Conservation (phyloP, 2,329 filamentous ascomycete species). For the Elsinoe fawcettii region DNA sequence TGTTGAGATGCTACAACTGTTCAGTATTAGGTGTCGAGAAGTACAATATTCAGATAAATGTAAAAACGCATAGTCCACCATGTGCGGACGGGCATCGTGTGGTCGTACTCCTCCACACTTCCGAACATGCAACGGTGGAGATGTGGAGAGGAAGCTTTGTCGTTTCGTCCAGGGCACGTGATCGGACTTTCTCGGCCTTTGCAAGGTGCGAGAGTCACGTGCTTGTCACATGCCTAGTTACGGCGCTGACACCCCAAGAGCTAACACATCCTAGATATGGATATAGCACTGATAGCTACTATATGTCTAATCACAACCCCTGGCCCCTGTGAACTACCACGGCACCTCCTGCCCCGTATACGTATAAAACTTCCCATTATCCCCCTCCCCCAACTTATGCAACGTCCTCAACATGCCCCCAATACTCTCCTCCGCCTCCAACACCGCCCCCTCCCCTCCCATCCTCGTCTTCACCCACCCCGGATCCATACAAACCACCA, state of each 20-base stretch:
- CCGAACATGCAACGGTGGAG: background rate
- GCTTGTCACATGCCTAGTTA: too few species aligned
- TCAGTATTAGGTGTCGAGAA: background rate
- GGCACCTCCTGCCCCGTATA: constrained; percentile 31
- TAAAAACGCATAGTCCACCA: background rate
- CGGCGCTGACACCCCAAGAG: background rate
- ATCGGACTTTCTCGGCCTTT: background rate
- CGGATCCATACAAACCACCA: constrained; percentile 37
- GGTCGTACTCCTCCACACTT: background rate
- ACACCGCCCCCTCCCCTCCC: constrained; percentile 35
- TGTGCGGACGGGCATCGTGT: background rate
- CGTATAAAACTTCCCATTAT: constrained; percentile 33
- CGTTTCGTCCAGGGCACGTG: background rate
- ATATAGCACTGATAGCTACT: background rate
- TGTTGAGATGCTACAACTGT: background rate
- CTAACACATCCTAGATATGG: background rate
- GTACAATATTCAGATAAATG: background rate
- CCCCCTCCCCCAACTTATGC: constrained; percentile 26
- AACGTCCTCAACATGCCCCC: constrained; percentile 33
- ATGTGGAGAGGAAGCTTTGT: background rate
- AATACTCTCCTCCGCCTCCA: constrained; percentile 33
- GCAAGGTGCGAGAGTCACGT: background rate
- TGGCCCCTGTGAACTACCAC: too few species aligned
- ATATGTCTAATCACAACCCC: background rate
- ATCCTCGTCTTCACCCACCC: constrained; percentile 39